Base-by-base conservation (phyloP, 192 early-diverging fungal genomes). In the Coemansia sp. region DNA sequence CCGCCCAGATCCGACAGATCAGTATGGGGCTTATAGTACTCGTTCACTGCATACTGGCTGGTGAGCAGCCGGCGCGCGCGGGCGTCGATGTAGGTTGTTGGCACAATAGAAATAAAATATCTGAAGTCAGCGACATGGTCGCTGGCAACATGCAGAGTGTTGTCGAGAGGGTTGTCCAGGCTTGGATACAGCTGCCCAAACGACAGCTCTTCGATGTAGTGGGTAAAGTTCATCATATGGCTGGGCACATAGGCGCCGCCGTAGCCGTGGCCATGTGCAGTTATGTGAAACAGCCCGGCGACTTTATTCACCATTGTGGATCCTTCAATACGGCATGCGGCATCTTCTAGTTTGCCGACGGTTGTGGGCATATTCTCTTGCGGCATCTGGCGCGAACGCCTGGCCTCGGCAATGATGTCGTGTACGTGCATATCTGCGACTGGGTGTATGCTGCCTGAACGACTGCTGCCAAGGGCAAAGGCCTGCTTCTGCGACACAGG, bases 21-120 rank as follows among this genome's bases (percentile, higher is more conserved):
- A 5, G 13, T 14, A 3, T 37, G 52, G 23, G 46, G 6, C 40
- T 71, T 81, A 57, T 83, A 84, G 31, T 77, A 83, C 61, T 96
- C 92, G 21, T 89, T 96, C 2, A 95, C 93, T 10, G 93, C 90
- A 68, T 95, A 98, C 68, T 98, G 95, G 71, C 91, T 94, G 19
- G 95, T 94, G n/a, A 85, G 38, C 26, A 98, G 55, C 2, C 76
- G 53, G 31, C 65, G 78, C 36, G 63, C 55, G 6, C 53, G 51
- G 4, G 80, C 70, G 72, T 88, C 90, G 18, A 90, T 80, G 51
- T 87, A 91, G 16, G 80, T 84, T 0, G 89, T 93, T 5, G 91
- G 90, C 3, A 96, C 90, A 5, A 96, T 83, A 4, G 89, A 86
- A 23, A 96, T 70, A 62, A 93, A 90, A 76, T 98, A 98, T 49